Conservation (phyloP, 306 rosid species). For the Vicia faba region DNA sequence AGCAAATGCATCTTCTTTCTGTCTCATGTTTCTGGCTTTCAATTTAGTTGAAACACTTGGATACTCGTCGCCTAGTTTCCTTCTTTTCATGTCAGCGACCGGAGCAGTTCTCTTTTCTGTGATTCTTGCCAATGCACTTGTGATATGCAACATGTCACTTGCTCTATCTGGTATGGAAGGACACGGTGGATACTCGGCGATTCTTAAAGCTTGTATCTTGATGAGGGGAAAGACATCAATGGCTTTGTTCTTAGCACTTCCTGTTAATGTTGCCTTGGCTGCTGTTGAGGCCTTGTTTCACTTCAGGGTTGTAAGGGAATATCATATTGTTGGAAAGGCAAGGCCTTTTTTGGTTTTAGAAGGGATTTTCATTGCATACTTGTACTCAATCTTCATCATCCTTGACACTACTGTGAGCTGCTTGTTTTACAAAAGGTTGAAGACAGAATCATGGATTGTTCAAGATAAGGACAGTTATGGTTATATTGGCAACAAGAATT, state of each 20-base stretch:
- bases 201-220: constrained; percentile 72
- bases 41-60: constrained; percentile 53
- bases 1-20: constrained; percentile 70
- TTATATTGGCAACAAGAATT: constrained; percentile 33
- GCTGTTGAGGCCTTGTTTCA: constrained; percentile 86
- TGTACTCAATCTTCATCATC: constrained; percentile 72
- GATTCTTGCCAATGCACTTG: constrained; percentile 76
- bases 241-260: constrained; percentile 77
- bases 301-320: constrained; percentile 60
- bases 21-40: constrained; percentile 68
- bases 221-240: constrained; percentile 69
- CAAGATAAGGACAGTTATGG: constrained; percentile 43
- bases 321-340: constrained; percentile 38
- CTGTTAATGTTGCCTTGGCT: constrained; percentile 66
- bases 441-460: constrained; percentile 33
- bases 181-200: constrained; percentile 64
- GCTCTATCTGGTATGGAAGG: constrained; percentile 72
- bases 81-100: constrained; percentile 60
- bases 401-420: constrained; percentile 73
- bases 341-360: constrained; percentile 54
- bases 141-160: constrained; percentile 66
- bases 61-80: constrained; percentile 45
- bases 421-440: constrained; percentile 68
- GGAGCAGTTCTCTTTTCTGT: constrained; percentile 87
- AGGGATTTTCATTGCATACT: constrained; percentile 69